A percentile compares a stretch with the other conserved stretches of the same genome.
Evolutionary conservation across 345 rosid species (phyloP).

Genomic region (Eutrema heterophyllum): DNA sequence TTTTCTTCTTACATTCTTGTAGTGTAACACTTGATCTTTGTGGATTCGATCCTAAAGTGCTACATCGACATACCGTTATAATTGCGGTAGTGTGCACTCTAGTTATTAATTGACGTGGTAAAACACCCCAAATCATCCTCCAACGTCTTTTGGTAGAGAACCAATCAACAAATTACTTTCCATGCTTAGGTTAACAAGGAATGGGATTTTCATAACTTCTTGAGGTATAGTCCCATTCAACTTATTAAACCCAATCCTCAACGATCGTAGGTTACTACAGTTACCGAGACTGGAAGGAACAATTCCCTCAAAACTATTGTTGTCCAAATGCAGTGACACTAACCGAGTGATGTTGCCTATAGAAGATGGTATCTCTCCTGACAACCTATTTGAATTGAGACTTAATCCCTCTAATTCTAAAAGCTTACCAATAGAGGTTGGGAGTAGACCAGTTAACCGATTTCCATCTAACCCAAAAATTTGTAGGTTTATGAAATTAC

Average conservation of each 20-base stretch:
- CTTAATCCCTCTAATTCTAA: neutral
- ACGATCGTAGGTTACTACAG: neutral
- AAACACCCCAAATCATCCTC: no score
- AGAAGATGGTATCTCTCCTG: neutral
- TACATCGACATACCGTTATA: no score
- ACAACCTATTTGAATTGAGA: neutral
- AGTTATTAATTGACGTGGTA: no score
- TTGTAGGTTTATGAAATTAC: neutral
- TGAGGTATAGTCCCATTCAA: neutral
- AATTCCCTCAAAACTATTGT: neutral
- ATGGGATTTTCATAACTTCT: neutral
- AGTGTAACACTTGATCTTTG: no score
- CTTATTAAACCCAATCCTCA: neutral
- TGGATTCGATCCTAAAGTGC: no score
- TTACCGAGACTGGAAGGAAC: neutral
- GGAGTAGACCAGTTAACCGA: neutral
- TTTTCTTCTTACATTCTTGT: no score
- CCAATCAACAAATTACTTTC: neutral
- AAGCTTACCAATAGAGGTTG: neutral
- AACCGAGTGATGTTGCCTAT: neutral
- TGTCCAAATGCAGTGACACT: neutral
- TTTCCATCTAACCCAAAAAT: fast-evolving
- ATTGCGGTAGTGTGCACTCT: no score
- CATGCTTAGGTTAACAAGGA: fast-evolving
- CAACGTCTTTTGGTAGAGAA: neutral